Percentiles rank a stretch among this genome's conserved stretches.
These are phyloP conservation scores for Poteriospumella lacustris DNA, from an alignment of 108 stramenopile genomes.

Conservation along the genomic window DNA sequence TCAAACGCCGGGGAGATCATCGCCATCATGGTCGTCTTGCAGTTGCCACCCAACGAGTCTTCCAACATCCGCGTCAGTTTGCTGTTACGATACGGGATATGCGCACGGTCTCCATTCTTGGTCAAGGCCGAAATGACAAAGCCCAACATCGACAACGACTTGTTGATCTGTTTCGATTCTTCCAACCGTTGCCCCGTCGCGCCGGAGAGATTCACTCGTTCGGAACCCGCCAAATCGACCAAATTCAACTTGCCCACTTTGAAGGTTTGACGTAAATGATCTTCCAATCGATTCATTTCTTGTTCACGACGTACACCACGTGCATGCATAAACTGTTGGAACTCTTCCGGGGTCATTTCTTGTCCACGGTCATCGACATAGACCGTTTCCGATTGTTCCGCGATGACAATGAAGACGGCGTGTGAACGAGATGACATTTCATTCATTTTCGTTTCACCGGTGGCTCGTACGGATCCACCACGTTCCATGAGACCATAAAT, in stretches of 20 bases:
- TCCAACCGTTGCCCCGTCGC: slow-evolving; percentile 62
- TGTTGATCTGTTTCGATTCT: slow-evolving; percentile 62
- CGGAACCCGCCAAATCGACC: slow-evolving; percentile 62
- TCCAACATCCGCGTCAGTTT: slow-evolving; percentile 64
- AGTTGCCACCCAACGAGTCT: slow-evolving; percentile 53
- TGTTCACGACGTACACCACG: slow-evolving; percentile 40
- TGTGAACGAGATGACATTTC: slow-evolving; percentile 51
- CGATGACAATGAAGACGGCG: slow-evolving; percentile 65
- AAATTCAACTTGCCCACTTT: slow-evolving; percentile 65
- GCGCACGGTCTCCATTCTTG: slow-evolving; percentile 48
- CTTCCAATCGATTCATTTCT: slow-evolving; percentile 38
- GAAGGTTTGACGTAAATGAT: slow-evolving; percentile 55
- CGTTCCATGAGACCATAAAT: slow-evolving; percentile 69
- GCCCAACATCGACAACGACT: slow-evolving; percentile 56
- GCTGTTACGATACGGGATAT: slow-evolving; percentile 61
- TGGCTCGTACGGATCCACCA: slow-evolving; percentile 56
- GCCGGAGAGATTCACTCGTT: slow-evolving; percentile 55
- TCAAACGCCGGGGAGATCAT: slow-evolving; percentile 72
- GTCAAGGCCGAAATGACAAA: slow-evolving; percentile 63
- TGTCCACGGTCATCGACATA: slow-evolving; percentile 46
- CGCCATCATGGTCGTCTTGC: slow-evolving; percentile 64
- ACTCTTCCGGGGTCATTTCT: slow-evolving; percentile 43
- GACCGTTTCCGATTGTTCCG: slow-evolving; percentile 54
- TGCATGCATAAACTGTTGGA: slow-evolving; percentile 33
- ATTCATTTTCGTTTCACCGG: slow-evolving; percentile 60